phyloP scores from a whole-genome alignment of 1,284 basidiomycete species.

The Heterobasidion annosum region DNA sequence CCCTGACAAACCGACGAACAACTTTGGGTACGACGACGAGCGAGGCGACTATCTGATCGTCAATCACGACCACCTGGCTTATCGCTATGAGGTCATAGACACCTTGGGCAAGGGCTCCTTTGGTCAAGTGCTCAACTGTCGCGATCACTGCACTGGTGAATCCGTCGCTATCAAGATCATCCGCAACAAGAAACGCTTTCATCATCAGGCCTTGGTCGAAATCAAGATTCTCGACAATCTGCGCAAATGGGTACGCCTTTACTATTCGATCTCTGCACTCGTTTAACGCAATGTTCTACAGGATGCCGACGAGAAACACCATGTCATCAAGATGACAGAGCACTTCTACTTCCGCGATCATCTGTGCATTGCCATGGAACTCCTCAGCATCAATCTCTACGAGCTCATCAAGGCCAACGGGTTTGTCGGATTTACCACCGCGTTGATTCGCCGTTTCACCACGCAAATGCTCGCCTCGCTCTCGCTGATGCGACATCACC shows the following conservation, averaged over 20 bases:
- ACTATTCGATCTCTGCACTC: background rate
- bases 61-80: conserved; percentile 88
- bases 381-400: conserved; percentile 97
- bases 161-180: conserved; percentile 99
- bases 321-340: conserved; percentile 98
- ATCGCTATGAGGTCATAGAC: conserved; percentile 91
- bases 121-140: conserved; percentile 93
- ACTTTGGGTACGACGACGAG: conserved; percentile 97
- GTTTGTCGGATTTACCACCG: conserved; percentile 94
- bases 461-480: conserved; percentile 91
- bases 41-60: conserved; percentile 95
- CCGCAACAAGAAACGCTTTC: conserved; percentile 98
- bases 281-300: conserved; percentile 22
- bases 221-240: conserved; percentile 97
- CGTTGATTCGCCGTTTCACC: conserved; percentile 92
- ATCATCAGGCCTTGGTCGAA: conserved; percentile 96
- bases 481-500: conserved; percentile 89
- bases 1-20: conserved; percentile 71
- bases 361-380: conserved; percentile 96
- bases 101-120: conserved; percentile 97
- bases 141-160: conserved; percentile 94
- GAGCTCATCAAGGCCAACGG: conserved; percentile 99
- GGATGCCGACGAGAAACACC: conserved; percentile 95
- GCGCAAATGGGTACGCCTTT: conserved; percentile 78
- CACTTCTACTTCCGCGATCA: conserved; percentile 98